Conservation (phyloP, 2,329 filamentous ascomycete species). For the Teratosphaeria viscida region DNA sequence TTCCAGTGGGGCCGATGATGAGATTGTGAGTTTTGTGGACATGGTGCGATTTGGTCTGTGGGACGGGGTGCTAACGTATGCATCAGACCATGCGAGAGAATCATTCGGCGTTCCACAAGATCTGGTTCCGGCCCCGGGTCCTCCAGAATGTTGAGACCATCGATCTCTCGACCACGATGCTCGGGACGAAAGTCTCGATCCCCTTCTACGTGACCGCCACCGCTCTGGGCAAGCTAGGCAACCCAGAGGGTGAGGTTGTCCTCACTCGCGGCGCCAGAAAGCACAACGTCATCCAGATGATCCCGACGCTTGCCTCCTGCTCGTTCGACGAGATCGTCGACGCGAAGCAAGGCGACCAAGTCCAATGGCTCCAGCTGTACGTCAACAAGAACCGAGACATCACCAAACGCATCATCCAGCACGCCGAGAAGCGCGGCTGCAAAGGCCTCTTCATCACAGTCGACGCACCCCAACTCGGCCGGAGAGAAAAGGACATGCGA, state of each 20-base stretch:
- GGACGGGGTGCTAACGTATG: slow-evolving; percentile 1
- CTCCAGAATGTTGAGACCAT: slow-evolving; percentile 83
- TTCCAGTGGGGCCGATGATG: slow-evolving; percentile 82
- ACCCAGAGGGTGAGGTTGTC: slow-evolving; percentile 87
- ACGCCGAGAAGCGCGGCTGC: slow-evolving; percentile 85
- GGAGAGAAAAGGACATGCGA: slow-evolving; percentile 96
- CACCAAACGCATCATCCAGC: slow-evolving; percentile 79
- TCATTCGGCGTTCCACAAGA: slow-evolving; percentile 89
- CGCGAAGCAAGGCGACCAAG: slow-evolving; percentile 65
- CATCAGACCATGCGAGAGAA: slow-evolving; percentile 83
- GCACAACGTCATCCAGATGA: slow-evolving; percentile 95
- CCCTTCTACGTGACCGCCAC: slow-evolving; percentile 97
- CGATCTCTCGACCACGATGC: slow-evolving; percentile 84
- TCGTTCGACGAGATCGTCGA: slow-evolving; percentile 96
- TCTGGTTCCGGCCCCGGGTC: slow-evolving; percentile 87
- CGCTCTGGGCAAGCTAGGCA: slow-evolving; percentile 85
- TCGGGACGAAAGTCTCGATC: slow-evolving; percentile 71
- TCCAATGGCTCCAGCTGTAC: slow-evolving; percentile 85
- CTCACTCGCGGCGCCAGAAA: slow-evolving; percentile 74
- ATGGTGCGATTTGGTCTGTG: slow-evolving; percentile 1
- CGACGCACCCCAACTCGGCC: slow-evolving; percentile 88
- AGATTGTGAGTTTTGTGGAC: slow-evolving; percentile 50
- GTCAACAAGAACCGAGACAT: slow-evolving; percentile 90
- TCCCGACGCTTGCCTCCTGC: slow-evolving; percentile 90
- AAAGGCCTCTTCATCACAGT: slow-evolving; percentile 97